A percentile compares a stretch with the other conserved stretches of the same genome.
These are phyloP conservation scores for Castanea sativa DNA, from an alignment of 306 rosid genomes.

Conservation along the genomic window DNA sequence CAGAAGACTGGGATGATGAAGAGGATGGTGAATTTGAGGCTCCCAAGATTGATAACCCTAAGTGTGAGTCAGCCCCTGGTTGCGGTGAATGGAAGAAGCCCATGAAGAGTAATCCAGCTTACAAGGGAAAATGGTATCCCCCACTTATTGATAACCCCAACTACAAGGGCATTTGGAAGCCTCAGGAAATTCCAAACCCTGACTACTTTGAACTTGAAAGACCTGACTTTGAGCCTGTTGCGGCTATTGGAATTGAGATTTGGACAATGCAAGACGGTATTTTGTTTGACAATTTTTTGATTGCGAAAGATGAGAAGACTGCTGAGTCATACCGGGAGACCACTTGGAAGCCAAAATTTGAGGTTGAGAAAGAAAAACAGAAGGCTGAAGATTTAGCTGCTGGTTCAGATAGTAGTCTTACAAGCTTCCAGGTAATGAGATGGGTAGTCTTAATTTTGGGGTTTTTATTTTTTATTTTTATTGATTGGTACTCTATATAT, in stretches of 20 bases:
- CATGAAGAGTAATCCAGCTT: conserved; percentile 83
- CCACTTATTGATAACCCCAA: conserved; percentile 81
- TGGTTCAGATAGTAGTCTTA: conserved; percentile 62
- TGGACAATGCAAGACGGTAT: conserved; percentile 99
- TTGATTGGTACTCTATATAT: background rate
- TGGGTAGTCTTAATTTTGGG: background rate
- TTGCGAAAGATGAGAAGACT: conserved; percentile 62
- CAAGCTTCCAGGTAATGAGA: conserved; percentile 53
- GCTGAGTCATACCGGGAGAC: conserved; percentile 67
- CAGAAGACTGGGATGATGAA: conserved; percentile 95
- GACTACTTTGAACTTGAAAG: conserved; percentile 67
- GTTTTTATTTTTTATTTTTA: too few species aligned
- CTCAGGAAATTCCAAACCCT: conserved; percentile 80
- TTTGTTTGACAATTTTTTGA: conserved; percentile 79
- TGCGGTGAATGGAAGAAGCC: conserved; percentile 98
- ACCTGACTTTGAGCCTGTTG: conserved; percentile 77
- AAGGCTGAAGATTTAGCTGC: conserved; percentile 61
- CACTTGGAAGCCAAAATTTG: conserved; percentile 86
- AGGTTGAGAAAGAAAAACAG: conserved; percentile 72
- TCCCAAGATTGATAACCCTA: conserved; percentile 74
- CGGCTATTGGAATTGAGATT: conserved; percentile 91
- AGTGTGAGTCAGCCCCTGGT: conserved; percentile 74
- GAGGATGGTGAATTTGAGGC: conserved; percentile 97
- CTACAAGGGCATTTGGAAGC: conserved; percentile 95
- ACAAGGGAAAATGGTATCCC: conserved; percentile 93